Conservation (phyloP, 2,329 filamentous ascomycete species). For the Plectosphaerella cucumerina region DNA sequence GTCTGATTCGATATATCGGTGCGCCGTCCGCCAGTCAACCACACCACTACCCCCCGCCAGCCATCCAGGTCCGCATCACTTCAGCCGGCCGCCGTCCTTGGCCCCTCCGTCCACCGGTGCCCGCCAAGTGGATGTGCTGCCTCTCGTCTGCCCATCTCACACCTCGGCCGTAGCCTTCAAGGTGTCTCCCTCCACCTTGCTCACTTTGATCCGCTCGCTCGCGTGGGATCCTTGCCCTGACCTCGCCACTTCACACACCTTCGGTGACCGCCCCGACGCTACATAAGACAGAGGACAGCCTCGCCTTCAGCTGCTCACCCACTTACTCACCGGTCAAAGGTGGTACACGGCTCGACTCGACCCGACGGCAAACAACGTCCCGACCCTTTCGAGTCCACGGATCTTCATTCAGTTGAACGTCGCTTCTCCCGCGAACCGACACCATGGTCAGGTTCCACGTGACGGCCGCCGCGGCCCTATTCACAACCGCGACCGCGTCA, state of each 20-base stretch:
- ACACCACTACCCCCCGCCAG: neutral
- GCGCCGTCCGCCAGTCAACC: too few species aligned
- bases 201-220: too few species aligned
- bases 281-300: too few species aligned
- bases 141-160: too few species aligned
- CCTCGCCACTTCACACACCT: too few species aligned
- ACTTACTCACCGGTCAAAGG: too few species aligned
- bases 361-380: neutral
- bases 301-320: too few species aligned
- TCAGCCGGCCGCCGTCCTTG: neutral
- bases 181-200: too few species aligned
- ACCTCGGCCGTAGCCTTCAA: too few species aligned
- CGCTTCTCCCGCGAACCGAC: neutral
- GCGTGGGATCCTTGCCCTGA: too few species aligned
- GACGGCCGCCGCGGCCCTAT: slow-evolving; percentile 6
- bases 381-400: neutral
- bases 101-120: neutral
- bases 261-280: too few species aligned
- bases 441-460: slow-evolving; percentile 5
- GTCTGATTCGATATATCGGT: too few species aligned
- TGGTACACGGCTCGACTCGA: neutral
- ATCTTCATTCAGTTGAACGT: neutral
- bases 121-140: neutral
- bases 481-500: slow-evolving; percentile 7
- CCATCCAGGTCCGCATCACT: neutral